Evolutionary conservation across 2,329 filamentous ascomycete genomes (phyloP), one percentile per base, ranked within the genome.

Genomic region (Ceratocystis variospora): DNA sequence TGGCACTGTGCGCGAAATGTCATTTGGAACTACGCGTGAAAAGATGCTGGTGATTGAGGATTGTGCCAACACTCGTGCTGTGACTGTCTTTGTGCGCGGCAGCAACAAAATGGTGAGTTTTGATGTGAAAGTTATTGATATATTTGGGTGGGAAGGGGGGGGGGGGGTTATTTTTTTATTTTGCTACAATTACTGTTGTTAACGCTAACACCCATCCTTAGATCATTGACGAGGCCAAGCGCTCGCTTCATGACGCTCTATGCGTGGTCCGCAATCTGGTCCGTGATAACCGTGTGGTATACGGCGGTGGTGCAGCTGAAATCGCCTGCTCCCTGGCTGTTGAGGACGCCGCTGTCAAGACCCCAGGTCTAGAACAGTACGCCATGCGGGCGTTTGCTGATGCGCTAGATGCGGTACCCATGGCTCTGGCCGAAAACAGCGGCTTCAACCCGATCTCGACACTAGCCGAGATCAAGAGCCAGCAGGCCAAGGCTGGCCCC

Each of bases 31-130:
- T 1, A 99, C 94, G 55, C 85, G 94, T 73, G 94, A 99, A 78
- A 97, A 99, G 85, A 99, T 99, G 94, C 81, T 99, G 72, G 90
- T 99, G 67, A 99, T 99, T 72, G 95, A 99, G 79, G 94, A 99
- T 78, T 99, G 94, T 75, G 94, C 95, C 73, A 99, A 99, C 80
- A 96, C 90, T 67, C 83, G 94, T 72, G 94, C 94, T 57, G 95
- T 99, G 68, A 99, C 94, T 2, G 86, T 96, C 66, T 99, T 99
- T 76, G 89, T 99, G 68, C 84, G 94, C 73, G 94, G 94, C 73
- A 96, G 91, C 81, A 99, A 99, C 84, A 99, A 97, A 83, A 99
- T 99, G 94, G 90, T 93, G 77, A 74, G 82, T 77, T 41, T 46
- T n/a, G 57, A 41, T 33, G 22, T 28, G 17, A 37, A 8, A 37